These are phyloP conservation scores for Phytophthora boehmeriae DNA, from an alignment of 352 stramenopile genomes.

Conservation along the genomic window DNA sequence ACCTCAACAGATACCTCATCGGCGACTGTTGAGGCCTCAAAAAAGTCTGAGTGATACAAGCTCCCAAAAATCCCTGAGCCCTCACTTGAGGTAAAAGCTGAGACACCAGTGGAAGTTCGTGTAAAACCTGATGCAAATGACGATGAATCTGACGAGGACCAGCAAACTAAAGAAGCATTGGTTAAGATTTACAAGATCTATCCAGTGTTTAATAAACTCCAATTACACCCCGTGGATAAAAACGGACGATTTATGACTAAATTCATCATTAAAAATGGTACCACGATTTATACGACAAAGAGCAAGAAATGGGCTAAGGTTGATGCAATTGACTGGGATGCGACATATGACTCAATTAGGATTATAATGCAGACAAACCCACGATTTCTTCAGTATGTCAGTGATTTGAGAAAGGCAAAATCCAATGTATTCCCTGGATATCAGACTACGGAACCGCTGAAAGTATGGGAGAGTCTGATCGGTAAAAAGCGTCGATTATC, in stretches of 20 bases:
- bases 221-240: too few relatives aligned
- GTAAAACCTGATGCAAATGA: slow-evolving; percentile 1
- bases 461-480: too few relatives aligned
- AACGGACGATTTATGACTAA: too few relatives aligned
- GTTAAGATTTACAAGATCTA: not conserved
- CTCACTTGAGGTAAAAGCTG: not conserved
- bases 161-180: not conserved
- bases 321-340: slow-evolving; percentile 16
- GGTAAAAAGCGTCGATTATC: too few relatives aligned
- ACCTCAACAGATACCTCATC: too few relatives aligned
- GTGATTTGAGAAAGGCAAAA: too few relatives aligned
- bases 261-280: too few relatives aligned
- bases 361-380: not conserved
- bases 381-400: slow-evolving; percentile 13
- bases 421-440: too few relatives aligned
- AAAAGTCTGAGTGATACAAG: slow-evolving; percentile 11
- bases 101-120: not conserved
- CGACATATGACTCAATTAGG: slow-evolving; percentile 11
- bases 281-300: too few relatives aligned
- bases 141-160: not conserved
- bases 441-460: too few relatives aligned
- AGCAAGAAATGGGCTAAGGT: too few relatives aligned
- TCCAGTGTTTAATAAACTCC: not conserved
- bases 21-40: too few relatives aligned
- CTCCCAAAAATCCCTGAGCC: not conserved